Evolutionary conservation across 805 yeast species (phyloP), one percentile per base, ranked within the genome.

Genomic region (Kuraishia molischiana): DNA sequence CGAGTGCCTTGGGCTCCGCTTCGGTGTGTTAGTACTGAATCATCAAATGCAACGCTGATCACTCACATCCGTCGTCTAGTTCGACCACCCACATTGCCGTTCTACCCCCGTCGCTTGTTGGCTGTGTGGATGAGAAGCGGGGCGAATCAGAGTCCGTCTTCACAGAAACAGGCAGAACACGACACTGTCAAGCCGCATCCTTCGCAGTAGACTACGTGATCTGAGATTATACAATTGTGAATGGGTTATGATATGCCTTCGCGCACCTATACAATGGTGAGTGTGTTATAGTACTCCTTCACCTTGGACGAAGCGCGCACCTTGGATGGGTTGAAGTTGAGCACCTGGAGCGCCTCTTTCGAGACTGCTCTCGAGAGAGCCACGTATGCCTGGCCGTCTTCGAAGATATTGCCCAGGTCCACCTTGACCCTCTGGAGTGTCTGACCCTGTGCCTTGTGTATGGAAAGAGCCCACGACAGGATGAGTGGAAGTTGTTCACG

Each of bases 371-470:
- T 73, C 10, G 95, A 85, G 24, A 92, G 62, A 0, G 97, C 98
- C 22, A 92, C 98, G 53, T 92, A 92, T 0, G 95, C 94, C 55
- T 92, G 98, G 0, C 98, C 98, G 38, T 75, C 78, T 52, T 89
- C 97, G 58, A 90, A 90, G 1, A 83, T 77, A 39, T 68, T 67
- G 28, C 69, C 65, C 43, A 90, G 66, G 54, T 92, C 95, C 4
- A 90, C 95, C 44, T 71, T 71, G 3, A 85, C 87, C 39, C 73
- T 67, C 4, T 80, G 77, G 32, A 87, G 58, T 0, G 97, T 84
- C 58, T 90, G 89, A 1, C 98, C 98, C 56, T 90, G 98, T 0
- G 97, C 79, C 60, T 92, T 90, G 54, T 92, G 98, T 33, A 92
- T 89, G 0, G 97, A 87, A 32, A 92, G 59, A 0, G 98, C 87